Evolutionary conservation across 768 basidiomycete genomes (phyloP), one percentile per base, ranked within the genome.

Genomic region (Porpolomopsis calyptriformis): DNA sequence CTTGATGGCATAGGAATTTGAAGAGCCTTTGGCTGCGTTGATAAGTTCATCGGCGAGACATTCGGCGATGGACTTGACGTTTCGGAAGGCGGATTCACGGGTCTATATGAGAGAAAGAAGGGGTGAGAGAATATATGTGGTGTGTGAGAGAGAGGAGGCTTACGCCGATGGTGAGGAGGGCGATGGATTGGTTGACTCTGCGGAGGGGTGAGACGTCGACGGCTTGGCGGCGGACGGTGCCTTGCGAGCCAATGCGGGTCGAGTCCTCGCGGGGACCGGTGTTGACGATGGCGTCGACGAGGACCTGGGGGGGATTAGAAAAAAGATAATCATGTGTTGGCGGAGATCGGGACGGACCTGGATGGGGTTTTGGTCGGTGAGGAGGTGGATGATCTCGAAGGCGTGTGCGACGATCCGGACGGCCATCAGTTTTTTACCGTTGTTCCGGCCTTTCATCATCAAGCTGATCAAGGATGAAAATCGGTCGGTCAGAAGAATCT

Each of bases 361-460:
- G 64, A 99, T 92, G 52, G 96, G 96, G 77, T 99, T 99, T 72
- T 94, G 92, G 80, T 99, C 96, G 59, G 90, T 91, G 69, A 99
- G 87, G 67, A 99, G 91, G 76, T 98, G 87, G 72, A 98, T 93
- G 67, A 99, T 93, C 73, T 99, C 96, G 66, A 99, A 99, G 27
- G 96, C 88, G 69, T 99, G 96, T 49, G 91, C 88, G 61, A 99
- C 96, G 60, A 99, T 99, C 70, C 96, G 91, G 68, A 99, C 89
- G 60, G 96, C 85, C 68, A 99, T 71, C 65, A 98, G 82, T 73
- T 98, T 98, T 77, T 98, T 97, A 64, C 96, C 96, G 72, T 93
- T 98, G 83, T 98, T 99, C 70, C 96, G 92, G 51, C 96, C 96
- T 74, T 98, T 96, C 96, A 99, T 99, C 96, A 99, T 99, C 65